These are phyloP conservation scores for Byssoonygena ceratinophila DNA, from an alignment of 2,329 filamentous ascomycete species.

Conservation along the genomic window DNA sequence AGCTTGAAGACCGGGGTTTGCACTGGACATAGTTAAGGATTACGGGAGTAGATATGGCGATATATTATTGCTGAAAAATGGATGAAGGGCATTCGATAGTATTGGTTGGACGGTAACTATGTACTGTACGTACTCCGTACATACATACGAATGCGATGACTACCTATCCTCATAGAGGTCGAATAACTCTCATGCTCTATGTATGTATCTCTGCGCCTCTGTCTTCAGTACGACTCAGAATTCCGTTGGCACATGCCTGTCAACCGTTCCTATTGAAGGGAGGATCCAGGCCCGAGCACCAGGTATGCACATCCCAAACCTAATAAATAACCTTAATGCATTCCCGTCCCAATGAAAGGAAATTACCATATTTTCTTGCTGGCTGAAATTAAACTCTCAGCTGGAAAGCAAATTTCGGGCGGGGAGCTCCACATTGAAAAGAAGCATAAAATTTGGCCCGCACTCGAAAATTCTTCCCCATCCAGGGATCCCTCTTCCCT, in stretches of 20 bases:
- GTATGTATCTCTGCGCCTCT: too few relatives aligned
- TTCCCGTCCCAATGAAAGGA: constrained; percentile 2
- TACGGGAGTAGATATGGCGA: background rate
- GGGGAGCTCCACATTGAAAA: constrained; percentile 1
- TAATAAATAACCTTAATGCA: constrained; percentile 10
- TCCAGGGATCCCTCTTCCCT: background rate
- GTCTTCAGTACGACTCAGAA: too few relatives aligned
- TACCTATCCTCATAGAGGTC: too few relatives aligned
- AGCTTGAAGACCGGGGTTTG: too few relatives aligned
- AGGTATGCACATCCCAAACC: constrained; percentile 7
- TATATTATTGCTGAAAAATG: too few relatives aligned
- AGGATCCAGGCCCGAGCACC: background rate
- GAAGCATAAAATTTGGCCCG: constrained; percentile 10
- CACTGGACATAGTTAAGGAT: background rate
- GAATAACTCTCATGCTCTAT: too few relatives aligned
- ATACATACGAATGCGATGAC: too few relatives aligned
- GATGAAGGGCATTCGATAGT: background rate
- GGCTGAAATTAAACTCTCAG: background rate
- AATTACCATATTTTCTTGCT: background rate
- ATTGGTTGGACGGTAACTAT: too few relatives aligned
- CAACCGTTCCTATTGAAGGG: background rate
- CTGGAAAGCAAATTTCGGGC: background rate
- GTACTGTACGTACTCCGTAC: too few relatives aligned
- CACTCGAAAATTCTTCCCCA: background rate
- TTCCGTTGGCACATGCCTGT: background rate